phyloP scores from a whole-genome alignment of 2,329 filamentous ascomycete genomes.

The Alternaria triticina region DNA sequence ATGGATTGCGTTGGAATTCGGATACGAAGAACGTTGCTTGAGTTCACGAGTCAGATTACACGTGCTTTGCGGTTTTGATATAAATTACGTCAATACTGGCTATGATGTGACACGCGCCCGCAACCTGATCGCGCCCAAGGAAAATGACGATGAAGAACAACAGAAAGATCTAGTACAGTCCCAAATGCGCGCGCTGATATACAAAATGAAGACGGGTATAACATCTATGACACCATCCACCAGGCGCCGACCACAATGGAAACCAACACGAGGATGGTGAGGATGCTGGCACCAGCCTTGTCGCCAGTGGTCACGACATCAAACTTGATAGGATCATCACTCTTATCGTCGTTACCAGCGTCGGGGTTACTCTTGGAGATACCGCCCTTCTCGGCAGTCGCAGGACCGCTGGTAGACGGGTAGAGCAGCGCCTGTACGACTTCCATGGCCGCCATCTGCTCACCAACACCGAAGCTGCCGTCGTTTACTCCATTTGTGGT shows the following conservation, averaged over 20 bases:
- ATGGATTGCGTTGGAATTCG: too few relatives aligned
- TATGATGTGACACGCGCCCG: background rate
- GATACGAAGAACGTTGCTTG: too few relatives aligned
- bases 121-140: background rate
- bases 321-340: conserved; percentile 37
- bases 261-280: conserved; percentile 65
- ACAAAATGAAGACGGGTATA: background rate
- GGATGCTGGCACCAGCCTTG: conserved; percentile 70
- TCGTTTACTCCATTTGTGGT: conserved; percentile 52
- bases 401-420: conserved; percentile 36
- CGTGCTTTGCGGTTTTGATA: background rate
- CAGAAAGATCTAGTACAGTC: background rate
- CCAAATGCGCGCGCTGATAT: background rate
- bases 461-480: conserved; percentile 60
- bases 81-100: background rate
- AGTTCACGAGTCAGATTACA: background rate
- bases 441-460: conserved; percentile 66
- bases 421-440: conserved; percentile 58
- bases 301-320: conserved; percentile 64
- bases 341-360: conserved; percentile 43
- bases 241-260: conserved; percentile 62
- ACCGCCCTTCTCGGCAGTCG: conserved; percentile 60
- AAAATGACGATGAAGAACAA: background rate
- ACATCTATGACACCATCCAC: conserved; percentile 57
- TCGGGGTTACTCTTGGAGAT: conserved; percentile 56